These are phyloP conservation scores for Lignosus rhinocerotis DNA, from an alignment of 1,284 basidiomycete species.

Conservation along the genomic window DNA sequence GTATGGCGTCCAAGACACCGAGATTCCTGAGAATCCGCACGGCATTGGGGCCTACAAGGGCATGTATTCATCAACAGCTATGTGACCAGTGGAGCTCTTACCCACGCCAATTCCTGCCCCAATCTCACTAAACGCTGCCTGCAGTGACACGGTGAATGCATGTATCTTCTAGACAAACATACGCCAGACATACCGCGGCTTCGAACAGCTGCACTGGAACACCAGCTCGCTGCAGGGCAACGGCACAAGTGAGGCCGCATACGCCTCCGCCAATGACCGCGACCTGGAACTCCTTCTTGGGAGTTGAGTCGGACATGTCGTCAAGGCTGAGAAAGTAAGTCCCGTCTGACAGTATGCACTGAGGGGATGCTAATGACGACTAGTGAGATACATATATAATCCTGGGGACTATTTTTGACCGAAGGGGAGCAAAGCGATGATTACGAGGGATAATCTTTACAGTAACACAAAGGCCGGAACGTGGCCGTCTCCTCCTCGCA, in stretches of 20 bases:
- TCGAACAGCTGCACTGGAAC: conserved; percentile 47
- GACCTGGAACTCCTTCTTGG: conserved; percentile 36
- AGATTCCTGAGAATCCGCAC: conserved; percentile 45
- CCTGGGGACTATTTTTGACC: no score
- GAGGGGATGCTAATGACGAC: no score
- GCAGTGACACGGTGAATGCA: no score
- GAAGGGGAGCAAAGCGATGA: no score
- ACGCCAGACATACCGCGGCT: conserved; percentile 1
- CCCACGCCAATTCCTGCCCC: conserved; percentile 10
- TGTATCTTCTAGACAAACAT: no score
- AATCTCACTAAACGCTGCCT: conserved; percentile 9
- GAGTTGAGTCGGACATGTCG: not conserved
- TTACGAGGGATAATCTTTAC: no score
- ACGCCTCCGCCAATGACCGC: conserved; percentile 58
- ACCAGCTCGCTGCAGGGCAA: conserved; percentile 44
- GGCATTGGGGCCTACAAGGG: conserved; percentile 48
- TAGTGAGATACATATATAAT: no score
- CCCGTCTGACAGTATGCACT: no score
- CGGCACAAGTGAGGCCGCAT: conserved; percentile 49
- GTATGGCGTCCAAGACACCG: conserved; percentile 45
- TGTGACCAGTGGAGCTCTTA: not conserved
- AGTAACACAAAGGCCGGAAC: no score
- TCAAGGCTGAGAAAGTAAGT: no score
- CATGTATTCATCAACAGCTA: not conserved
- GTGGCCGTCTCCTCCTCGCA: no score